A percentile compares a stretch with the other conserved stretches of the same genome.
These are phyloP conservation scores for Scheffersomyces titani DNA, from an alignment of 1,139 yeast species.

Conservation along the genomic window DNA sequence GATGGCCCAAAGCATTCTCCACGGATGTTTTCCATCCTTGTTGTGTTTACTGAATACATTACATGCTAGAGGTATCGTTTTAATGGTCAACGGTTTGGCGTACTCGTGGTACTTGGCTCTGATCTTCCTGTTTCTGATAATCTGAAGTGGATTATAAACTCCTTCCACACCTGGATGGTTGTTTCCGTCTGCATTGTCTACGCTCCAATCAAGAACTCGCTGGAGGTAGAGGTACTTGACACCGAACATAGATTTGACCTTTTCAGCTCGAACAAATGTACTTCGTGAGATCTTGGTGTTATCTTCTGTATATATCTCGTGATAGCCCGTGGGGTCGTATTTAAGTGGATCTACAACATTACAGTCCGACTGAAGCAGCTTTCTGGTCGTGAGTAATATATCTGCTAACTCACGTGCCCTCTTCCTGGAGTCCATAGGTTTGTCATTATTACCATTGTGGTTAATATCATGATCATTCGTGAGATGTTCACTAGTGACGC, in stretches of 20 bases:
- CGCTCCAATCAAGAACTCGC: conserved; percentile 26
- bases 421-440: conserved; percentile 13
- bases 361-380: conserved; percentile 41
- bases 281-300: conserved; percentile 28
- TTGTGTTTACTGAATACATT: conserved; percentile 51
- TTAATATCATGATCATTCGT: background rate
- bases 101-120: conserved; percentile 47
- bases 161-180: conserved; percentile 58
- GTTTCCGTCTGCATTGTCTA: conserved; percentile 15
- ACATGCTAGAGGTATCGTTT: conserved; percentile 52
- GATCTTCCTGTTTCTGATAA: conserved; percentile 67
- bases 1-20: conserved; percentile 63
- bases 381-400: conserved; percentile 44
- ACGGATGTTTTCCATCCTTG: conserved; percentile 27
- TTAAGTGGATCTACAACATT: conserved; percentile 35
- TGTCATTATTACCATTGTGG: background rate
- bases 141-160: conserved; percentile 78
- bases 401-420: conserved; percentile 47
- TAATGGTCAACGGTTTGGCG: conserved; percentile 33
- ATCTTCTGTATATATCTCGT: conserved; percentile 10
- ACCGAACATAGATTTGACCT: conserved; percentile 52
- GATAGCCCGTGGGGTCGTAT: conserved; percentile 9
- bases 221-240: conserved; percentile 52
- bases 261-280: conserved; percentile 52
- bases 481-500: background rate